Evolutionary conservation across 2,329 filamentous ascomycete species (phyloP).

Genomic region (Myriosclerotinia duriaeana): DNA sequence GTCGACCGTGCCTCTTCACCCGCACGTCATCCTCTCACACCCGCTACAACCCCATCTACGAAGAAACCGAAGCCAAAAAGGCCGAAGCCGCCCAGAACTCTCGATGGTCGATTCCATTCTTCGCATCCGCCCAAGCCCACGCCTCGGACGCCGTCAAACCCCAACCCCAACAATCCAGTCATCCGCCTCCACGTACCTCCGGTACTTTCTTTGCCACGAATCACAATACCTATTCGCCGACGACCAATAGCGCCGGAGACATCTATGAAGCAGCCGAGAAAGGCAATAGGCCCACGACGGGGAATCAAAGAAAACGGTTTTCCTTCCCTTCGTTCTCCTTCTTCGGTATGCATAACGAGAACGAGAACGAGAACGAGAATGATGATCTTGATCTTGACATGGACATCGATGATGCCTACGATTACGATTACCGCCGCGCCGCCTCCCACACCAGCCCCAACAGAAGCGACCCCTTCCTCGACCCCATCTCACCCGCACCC

Average conservation of each 20-base stretch:
- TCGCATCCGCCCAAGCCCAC: neutral
- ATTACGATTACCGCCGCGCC: neutral
- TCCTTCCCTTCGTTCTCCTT: neutral
- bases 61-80: constrained; percentile 5
- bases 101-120: constrained; percentile 3
- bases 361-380: neutral
- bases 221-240: constrained; percentile 2
- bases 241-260: neutral
- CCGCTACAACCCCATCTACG: constrained; percentile 19
- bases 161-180: neutral
- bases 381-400: neutral
- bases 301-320: neutral
- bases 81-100: neutral
- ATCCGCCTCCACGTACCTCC: constrained; percentile 1
- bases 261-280: neutral
- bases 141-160: neutral
- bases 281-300: too few species aligned
- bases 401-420: neutral
- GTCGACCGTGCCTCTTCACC: neutral
- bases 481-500: too few species aligned
- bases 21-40: constrained; percentile 1
- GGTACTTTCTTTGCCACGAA: constrained; percentile 7
- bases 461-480: neutral
- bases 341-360: neutral
- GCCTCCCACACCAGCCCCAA: neutral